Evolutionary conservation across 73 alveolate species (phyloP).

Genomic region (Durusdinium trenchii): DNA sequence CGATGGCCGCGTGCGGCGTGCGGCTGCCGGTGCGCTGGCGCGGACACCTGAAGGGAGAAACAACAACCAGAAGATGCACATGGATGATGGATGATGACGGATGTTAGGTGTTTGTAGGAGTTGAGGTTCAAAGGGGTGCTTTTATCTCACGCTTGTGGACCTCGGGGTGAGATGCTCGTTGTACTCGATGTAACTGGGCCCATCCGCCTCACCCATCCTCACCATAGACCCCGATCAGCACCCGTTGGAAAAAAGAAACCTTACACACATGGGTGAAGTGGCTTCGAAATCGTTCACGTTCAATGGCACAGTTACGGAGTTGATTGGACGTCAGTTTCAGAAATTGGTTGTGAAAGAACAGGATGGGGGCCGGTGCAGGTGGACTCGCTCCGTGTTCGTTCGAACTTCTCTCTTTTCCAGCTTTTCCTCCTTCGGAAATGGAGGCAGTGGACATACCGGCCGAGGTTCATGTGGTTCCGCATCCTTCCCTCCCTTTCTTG

Average conservation of each 20-base stretch:
- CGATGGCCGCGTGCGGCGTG: slow-evolving; percentile 44
- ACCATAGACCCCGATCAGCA: too few relatives aligned
- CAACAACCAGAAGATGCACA: background rate
- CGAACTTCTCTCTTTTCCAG: background rate
- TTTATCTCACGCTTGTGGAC: too few relatives aligned
- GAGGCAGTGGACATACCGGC: background rate
- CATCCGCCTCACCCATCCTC: background rate
- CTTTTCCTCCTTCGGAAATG: background rate
- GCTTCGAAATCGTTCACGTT: background rate
- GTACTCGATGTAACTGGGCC: background rate
- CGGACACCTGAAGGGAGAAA: background rate
- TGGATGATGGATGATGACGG: background rate
- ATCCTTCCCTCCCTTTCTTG: slow-evolving; percentile 13
- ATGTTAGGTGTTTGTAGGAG: background rate
- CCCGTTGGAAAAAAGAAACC: too few relatives aligned
- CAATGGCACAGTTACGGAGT: background rate
- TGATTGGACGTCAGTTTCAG: background rate
- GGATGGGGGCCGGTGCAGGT: background rate
- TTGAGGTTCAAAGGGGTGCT: background rate
- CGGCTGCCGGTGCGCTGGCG: slow-evolving; percentile 56
- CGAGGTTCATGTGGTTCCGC: background rate
- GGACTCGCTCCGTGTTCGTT: background rate
- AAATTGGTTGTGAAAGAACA: background rate
- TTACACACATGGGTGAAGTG: background rate
- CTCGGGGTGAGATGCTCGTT: background rate